These are phyloP conservation scores for Rhododendron molle DNA, from an alignment of 148 eudicot species.

Conservation along the genomic window DNA sequence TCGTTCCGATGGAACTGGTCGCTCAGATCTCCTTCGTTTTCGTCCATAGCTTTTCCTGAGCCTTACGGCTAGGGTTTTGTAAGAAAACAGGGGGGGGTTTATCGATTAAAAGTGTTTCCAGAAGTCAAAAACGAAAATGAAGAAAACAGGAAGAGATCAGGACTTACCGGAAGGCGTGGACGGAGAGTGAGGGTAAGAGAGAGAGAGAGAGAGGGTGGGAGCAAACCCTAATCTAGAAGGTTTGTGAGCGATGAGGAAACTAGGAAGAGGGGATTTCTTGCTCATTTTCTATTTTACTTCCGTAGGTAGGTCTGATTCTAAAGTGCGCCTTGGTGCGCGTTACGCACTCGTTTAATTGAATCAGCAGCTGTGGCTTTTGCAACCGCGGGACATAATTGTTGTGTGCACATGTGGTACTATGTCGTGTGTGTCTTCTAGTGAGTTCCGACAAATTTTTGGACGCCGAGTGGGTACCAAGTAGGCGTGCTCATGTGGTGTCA, in stretches of 20 bases:
- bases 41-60: slow-evolving; percentile 36
- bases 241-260: neutral
- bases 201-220: neutral
- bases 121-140: neutral
- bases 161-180: slow-evolving; percentile 26
- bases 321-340: neutral
- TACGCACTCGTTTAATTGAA: neutral
- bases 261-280: slow-evolving; percentile 11
- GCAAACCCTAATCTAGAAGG: slow-evolving; percentile 51
- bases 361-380: neutral
- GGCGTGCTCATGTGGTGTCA: too few relatives aligned
- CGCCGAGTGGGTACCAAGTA: too few relatives aligned
- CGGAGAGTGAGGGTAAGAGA: neutral
- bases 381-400: neutral
- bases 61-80: neutral
- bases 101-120: neutral
- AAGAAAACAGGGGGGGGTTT: neutral
- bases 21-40: slow-evolving; percentile 43
- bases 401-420: too few relatives aligned
- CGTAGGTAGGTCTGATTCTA: neutral
- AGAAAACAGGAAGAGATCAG: neutral
- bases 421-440: too few relatives aligned
- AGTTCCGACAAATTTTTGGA: too few relatives aligned
- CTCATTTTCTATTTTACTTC: neutral
- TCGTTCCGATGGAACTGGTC: slow-evolving; percentile 60